Evolutionary conservation across 2,329 filamentous ascomycete species (phyloP).

Genomic region (Aspergillus flavus): DNA sequence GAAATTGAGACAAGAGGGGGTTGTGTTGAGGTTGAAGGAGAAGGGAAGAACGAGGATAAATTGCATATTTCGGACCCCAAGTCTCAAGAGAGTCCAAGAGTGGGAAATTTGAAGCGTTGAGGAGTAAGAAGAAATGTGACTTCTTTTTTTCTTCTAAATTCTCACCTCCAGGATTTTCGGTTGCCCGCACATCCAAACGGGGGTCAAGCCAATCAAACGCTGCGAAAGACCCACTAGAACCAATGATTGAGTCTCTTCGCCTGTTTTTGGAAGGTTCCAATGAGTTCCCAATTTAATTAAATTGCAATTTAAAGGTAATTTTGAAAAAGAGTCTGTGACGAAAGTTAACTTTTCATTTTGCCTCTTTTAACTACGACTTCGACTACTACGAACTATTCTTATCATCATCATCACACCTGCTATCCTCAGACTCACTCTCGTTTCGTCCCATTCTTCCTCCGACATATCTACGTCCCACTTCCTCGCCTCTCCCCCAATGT

Average conservation of each 20-base stretch:
- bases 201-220: background rate
- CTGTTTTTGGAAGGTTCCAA: background rate
- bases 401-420: background rate
- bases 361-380: background rate
- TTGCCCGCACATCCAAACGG: background rate
- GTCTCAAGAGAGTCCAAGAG: background rate
- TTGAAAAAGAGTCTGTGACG: background rate
- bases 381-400: background rate
- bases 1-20: background rate
- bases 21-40: background rate
- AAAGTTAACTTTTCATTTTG: background rate
- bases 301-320: background rate
- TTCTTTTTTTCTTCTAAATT: background rate
- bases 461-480: background rate
- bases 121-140: too few species aligned
- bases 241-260: background rate
- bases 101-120: background rate
- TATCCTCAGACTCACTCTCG: background rate
- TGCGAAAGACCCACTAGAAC: background rate
- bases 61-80: background rate
- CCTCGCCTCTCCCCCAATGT: background rate
- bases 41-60: background rate
- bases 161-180: constrained; percentile 3
- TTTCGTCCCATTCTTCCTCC: background rate
- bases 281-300: constrained; percentile 1